These are phyloP conservation scores for Phytophthora uliginosa DNA, from an alignment of 352 stramenopile species.

Conservation along the genomic window DNA sequence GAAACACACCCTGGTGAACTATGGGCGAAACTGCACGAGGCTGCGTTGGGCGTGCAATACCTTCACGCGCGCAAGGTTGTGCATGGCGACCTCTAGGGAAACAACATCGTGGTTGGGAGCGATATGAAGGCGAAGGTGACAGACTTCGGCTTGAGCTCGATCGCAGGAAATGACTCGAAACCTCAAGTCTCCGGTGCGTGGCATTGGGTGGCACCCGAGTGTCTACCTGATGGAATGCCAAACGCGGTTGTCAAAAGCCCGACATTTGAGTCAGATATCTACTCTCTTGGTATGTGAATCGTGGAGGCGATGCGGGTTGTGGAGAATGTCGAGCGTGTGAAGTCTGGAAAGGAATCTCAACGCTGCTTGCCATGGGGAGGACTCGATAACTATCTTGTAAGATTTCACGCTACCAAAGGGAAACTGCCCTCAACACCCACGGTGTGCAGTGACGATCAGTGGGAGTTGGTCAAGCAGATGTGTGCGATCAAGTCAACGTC, in stretches of 20 bases:
- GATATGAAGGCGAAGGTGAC: constrained; percentile 34
- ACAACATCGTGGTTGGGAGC: constrained; percentile 31
- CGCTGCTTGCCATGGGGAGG: neutral
- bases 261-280: constrained; percentile 14
- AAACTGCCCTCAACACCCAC: neutral
- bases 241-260: neutral
- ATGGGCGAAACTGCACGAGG: constrained; percentile 17
- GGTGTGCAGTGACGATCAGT: neutral
- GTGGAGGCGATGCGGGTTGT: neutral
- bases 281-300: constrained; percentile 21
- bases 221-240: neutral
- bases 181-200: constrained; percentile 2
- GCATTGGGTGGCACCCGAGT: constrained; percentile 19
- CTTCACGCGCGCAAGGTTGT: constrained; percentile 4
- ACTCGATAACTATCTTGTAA: neutral
- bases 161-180: neutral
- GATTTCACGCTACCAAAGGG: neutral
- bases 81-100: constrained; percentile 17
- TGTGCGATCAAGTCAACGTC: neutral
- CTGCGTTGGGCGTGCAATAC: constrained; percentile 19
- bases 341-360: neutral
- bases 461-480: neutral
- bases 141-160: constrained; percentile 29
- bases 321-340: neutral
- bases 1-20: constrained; percentile 12